Evolutionary conservation across 208 protist genomes (phyloP).

Genomic region (Leishmania amazonensis): DNA sequence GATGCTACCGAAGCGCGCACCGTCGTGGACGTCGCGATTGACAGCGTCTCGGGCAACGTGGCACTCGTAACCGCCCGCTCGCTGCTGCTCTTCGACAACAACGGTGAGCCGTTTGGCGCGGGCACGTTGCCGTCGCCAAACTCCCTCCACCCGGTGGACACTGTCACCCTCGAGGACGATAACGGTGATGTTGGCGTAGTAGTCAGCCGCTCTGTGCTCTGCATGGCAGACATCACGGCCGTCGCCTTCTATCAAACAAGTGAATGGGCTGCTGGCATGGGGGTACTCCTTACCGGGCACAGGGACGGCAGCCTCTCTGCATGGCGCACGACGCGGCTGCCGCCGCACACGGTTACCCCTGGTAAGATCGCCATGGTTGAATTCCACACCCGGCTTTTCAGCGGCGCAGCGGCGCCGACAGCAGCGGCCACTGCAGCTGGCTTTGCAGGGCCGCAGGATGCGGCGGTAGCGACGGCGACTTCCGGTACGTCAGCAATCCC

Average conservation of each 20-base stretch:
- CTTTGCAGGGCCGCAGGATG: background rate
- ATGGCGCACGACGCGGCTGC: conserved; percentile 75
- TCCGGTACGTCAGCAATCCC: background rate
- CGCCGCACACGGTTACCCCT: conserved; percentile 62
- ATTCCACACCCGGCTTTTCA: conserved; percentile 52
- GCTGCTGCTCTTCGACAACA: conserved; percentile 80
- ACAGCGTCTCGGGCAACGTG: conserved; percentile 44
- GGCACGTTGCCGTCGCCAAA: conserved; percentile 44
- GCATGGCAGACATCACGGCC: conserved; percentile 49
- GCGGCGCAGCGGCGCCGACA: conserved; percentile 11
- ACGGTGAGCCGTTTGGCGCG: conserved; percentile 61
- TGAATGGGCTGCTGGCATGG: conserved; percentile 82
- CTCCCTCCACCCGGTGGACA: conserved; percentile 13
- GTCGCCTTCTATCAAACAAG: conserved; percentile 66
- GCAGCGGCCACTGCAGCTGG: background rate
- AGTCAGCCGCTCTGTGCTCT: conserved; percentile 27
- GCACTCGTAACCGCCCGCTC: conserved; percentile 57
- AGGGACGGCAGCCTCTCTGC: conserved; percentile 74
- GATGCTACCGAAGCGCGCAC: conserved; percentile 8
- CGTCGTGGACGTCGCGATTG: conserved; percentile 56
- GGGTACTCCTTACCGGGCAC: conserved; percentile 77
- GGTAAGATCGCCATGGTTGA: conserved; percentile 68
- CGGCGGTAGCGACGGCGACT: background rate
- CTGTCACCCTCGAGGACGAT: conserved; percentile 54
- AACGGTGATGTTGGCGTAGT: conserved; percentile 56